Percentiles rank a stretch among this genome's conserved stretches.
phyloP scores from a whole-genome alignment of 202 grass and related monocot species.

The Saccharum hybrid region DNA sequence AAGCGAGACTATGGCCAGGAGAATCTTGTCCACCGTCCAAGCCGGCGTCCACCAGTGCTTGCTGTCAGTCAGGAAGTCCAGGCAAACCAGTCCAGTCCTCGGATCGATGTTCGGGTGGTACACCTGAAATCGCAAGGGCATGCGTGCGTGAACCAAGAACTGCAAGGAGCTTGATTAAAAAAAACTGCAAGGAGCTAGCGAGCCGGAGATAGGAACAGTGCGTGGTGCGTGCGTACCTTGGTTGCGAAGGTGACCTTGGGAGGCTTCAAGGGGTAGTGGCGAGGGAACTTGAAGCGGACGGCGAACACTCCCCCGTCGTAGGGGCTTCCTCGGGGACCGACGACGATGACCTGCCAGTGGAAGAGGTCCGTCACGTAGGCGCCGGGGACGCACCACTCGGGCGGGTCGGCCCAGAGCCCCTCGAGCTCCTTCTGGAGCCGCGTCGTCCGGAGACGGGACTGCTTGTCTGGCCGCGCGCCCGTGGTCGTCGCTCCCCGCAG shows the following conservation, averaged over 20 bases:
- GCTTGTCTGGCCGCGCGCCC: not conserved
- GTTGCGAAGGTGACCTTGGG: conserved; percentile 6
- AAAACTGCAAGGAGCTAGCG: too few relatives aligned
- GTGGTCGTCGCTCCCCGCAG: not conserved
- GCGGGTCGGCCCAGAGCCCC: not conserved
- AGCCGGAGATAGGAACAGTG: too few relatives aligned
- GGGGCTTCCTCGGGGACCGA: not conserved
- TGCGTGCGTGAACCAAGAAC: not conserved
- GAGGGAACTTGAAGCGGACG: conserved; percentile 2
- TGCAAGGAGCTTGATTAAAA: too few relatives aligned
- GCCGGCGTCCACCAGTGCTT: not conserved
- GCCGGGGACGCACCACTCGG: conserved; percentile 20
- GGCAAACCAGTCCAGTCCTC: not conserved
- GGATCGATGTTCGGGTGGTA: not conserved
- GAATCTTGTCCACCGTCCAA: not conserved
- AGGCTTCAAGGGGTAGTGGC: conserved; percentile 18
- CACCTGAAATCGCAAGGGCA: not conserved
- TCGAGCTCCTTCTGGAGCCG: conserved; percentile 14
- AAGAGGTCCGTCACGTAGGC: conserved; percentile 9
- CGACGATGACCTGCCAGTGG: not conserved
- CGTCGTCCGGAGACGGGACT: not conserved
- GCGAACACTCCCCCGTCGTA: not conserved
- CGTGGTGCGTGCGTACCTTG: not conserved
- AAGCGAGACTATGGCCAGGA: not conserved
- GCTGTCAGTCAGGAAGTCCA: conserved; percentile 16